Evolutionary conservation across 495 filamentous ascomycete genomes (phyloP), one percentile per base, ranked within the genome.

Genomic region (Lasiosphaeria miniovina): DNA sequence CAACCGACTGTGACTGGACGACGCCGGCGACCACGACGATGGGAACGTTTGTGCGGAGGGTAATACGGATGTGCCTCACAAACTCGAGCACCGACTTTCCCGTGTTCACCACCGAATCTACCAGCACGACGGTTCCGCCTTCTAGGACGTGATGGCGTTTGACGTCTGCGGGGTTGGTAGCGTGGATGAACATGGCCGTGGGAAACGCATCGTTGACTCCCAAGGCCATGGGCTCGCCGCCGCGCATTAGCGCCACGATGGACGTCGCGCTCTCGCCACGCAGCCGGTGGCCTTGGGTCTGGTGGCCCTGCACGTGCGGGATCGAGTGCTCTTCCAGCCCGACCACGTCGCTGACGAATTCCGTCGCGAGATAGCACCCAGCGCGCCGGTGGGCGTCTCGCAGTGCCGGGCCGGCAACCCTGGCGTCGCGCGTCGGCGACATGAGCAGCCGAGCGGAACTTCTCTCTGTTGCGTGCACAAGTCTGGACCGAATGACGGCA

Each of bases 231-330:
- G 86, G 74, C 66, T 87, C 84, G 33, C 86, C 86, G 17, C 82
- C 86, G 35, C 86, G 82, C 86, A 89, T 87, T 32, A 89, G 68
- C 0, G 84, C 70, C 11, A 89, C 76, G 48, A 89, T 87, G 14
- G 77, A 61, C 4, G 84, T 88, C 17, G 71, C 59, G 8, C 71
- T 6, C 68, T 89, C 83, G 45, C 79, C 40, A 0, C 56, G 41
- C 7, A 88, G 76, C 9, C 78, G 78, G 65, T 84, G 75, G n/a
- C 86, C 85, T 1, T 34, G 61, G 3, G 73, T 80, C 7, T 45
- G 14, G 49, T 80, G 58, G 33, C 79, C 82, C 56, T 85, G 81
- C 1, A 86, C 82, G 60, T 88, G 82, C 6, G 60, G 55, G 48
- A 86, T 86, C 1, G 60, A 6, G 53, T 73, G 78, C 40, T 74